phyloP scores from a whole-genome alignment of 148 eudicot species.

The Camellia japonica region DNA sequence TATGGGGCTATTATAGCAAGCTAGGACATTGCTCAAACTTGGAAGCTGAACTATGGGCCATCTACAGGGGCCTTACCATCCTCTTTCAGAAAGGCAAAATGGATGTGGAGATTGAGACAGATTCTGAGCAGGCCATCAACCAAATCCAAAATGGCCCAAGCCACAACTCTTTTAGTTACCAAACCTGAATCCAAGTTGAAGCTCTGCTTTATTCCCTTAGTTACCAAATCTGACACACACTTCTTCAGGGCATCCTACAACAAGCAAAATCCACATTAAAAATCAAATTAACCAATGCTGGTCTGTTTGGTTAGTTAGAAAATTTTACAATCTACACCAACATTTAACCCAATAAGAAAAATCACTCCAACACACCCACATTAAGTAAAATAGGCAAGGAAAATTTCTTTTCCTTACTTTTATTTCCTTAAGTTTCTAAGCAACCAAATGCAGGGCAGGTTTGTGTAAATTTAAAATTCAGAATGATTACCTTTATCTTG shows the following conservation, averaged over 20 bases:
- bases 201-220: slow-evolving; percentile 72
- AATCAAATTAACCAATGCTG: not conserved
- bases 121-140: no score
- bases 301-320: not conserved
- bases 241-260: slow-evolving; percentile 81
- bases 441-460: not conserved
- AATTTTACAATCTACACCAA: not conserved
- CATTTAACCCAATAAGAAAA: not conserved
- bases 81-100: no score
- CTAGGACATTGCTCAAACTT: no score
- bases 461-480: not conserved
- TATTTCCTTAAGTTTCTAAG: not conserved
- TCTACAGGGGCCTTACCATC: no score
- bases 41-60: no score
- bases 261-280: slow-evolving; percentile 6
- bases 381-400: not conserved
- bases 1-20: no score
- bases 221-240: slow-evolving; percentile 70
- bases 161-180: not conserved
- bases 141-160: no score
- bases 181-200: slow-evolving; percentile 89
- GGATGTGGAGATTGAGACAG: no score
- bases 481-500: slow-evolving; percentile 73
- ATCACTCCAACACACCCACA: not conserved
- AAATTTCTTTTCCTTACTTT: not conserved